Percentiles rank a stretch among this genome's conserved stretches.
Conservation (phyloP, 257 asterid genomes). For the Dorcoceras hygrometricum region DNA sequence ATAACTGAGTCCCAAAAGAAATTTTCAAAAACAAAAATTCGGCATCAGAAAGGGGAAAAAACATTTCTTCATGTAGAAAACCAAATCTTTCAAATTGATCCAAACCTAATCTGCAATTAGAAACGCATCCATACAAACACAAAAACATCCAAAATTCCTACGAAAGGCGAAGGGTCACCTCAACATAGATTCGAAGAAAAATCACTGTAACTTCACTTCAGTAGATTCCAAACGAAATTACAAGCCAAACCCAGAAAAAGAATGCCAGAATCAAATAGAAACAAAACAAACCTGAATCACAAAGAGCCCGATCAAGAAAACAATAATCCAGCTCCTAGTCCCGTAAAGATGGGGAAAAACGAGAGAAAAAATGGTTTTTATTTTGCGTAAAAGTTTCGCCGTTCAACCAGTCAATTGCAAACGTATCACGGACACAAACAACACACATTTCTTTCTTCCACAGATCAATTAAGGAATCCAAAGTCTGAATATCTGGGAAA, state of each 20-base stretch:
- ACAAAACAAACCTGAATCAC: conserved; percentile 27
- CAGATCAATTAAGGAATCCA: neutral
- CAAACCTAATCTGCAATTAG: neutral
- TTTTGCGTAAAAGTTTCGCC: neutral
- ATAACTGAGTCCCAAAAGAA: conserved; percentile 19
- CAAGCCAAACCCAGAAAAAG: conserved; percentile 12
- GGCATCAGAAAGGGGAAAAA: conserved; percentile 9
- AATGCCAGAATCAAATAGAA: conserved; percentile 17
- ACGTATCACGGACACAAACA: neutral
- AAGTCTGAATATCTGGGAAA: neutral
- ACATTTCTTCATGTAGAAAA: conserved; percentile 9
- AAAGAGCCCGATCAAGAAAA: conserved; percentile 25
- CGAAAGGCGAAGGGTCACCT: conserved; percentile 3
- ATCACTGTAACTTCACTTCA: conserved; percentile 11
- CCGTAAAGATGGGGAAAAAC: neutral
- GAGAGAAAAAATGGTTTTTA: neutral
- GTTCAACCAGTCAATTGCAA: neutral
- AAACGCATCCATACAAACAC: conserved; percentile 1
- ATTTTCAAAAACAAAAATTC: conserved; percentile 13
- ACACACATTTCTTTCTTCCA: neutral
- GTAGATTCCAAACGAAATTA: conserved; percentile 2
- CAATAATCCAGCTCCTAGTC: conserved; percentile 27
- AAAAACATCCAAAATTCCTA: conserved; percentile 15
- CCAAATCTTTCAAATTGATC: conserved; percentile 25
- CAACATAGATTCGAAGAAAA: conserved; percentile 6